Evolutionary conservation across 345 rosid species (phyloP).

Genomic region (Populus deltoides): DNA sequence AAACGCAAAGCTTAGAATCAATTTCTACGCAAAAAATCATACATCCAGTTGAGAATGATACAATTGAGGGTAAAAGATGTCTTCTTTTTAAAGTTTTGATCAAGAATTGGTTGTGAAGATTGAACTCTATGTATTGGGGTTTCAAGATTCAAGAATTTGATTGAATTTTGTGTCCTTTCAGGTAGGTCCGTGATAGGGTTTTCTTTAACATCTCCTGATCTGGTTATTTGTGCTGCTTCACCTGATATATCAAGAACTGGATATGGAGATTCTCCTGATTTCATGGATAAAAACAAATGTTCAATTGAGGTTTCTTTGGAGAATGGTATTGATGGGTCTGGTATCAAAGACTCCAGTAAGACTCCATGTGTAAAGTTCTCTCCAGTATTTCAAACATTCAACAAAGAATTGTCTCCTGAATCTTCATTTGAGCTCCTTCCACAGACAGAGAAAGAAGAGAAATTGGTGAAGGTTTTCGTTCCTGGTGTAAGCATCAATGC

Average conservation of each 20-base stretch:
- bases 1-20: conserved; percentile 5
- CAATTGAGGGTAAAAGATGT: conserved; percentile 16
- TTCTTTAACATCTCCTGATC: conserved; percentile 66
- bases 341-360: conserved; percentile 25
- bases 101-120: neutral
- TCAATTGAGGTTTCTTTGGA: conserved; percentile 76
- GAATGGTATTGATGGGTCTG: conserved; percentile 55
- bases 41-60: conserved; percentile 8
- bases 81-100: neutral
- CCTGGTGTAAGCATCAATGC: conserved; percentile 42
- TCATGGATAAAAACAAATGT: conserved; percentile 22
- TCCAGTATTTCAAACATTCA: conserved; percentile 53
- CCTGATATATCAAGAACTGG: conserved; percentile 51
- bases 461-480: conserved; percentile 11
- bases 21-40: conserved; percentile 1
- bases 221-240: conserved; percentile 67
- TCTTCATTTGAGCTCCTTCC: conserved; percentile 82
- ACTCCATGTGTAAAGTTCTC: conserved; percentile 64
- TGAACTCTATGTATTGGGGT: neutral
- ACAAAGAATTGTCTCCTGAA: conserved; percentile 56
- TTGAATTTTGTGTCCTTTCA: conserved; percentile 20
- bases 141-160: neutral
- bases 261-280: conserved; percentile 48
- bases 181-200: conserved; percentile 61
- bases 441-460: conserved; percentile 21